Conservation (phyloP, 2,329 filamentous ascomycete species). For the Colletotrichum sp. region DNA sequence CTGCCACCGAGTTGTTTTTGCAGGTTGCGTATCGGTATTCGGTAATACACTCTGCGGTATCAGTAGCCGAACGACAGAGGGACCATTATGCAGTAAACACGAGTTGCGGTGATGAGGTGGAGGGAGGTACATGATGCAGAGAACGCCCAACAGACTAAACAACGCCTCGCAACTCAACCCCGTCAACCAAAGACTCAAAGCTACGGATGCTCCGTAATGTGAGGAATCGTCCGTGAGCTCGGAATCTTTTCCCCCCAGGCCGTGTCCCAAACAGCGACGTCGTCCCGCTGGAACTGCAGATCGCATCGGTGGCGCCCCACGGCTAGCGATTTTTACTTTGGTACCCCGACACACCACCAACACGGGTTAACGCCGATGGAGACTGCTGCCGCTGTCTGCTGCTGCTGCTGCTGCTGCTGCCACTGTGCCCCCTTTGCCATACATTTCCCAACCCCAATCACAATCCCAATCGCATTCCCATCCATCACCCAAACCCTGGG, state of each 20-base stretch:
- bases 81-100: background rate
- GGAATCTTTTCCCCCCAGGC: background rate
- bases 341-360: background rate
- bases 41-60: background rate
- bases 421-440: background rate
- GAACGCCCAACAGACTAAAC: background rate
- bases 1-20: background rate
- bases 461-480: background rate
- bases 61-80: background rate
- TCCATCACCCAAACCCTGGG: background rate
- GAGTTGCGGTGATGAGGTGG: background rate
- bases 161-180: background rate
- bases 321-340: background rate
- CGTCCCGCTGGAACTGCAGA: conserved; percentile 13
- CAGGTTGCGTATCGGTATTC: too few species aligned
- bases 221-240: background rate
- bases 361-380: background rate
- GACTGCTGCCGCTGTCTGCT: background rate
- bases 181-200: background rate
- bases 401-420: background rate
- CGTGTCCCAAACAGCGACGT: background rate
- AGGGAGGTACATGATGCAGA: background rate
- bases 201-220: background rate
- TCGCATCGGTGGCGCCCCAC: conserved; percentile 2
- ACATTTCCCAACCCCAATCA: background rate